phyloP scores from a whole-genome alignment of 2,329 filamentous ascomycete genomes.

The Apiospora arundinis region DNA sequence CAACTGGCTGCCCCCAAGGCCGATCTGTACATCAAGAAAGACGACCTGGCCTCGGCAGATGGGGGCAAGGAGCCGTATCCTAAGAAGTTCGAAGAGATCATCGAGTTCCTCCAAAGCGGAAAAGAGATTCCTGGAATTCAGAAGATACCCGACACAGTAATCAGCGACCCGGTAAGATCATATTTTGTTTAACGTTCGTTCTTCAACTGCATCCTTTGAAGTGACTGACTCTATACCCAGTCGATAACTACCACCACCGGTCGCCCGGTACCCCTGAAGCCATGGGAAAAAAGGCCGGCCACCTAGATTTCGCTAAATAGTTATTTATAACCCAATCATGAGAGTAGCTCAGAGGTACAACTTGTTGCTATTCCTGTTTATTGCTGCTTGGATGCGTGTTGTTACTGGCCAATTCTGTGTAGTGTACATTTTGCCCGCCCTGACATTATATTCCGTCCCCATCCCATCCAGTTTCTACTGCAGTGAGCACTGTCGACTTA shows the following conservation, averaged over 20 bases:
- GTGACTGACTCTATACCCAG: not conserved
- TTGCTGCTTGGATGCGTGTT: not conserved
- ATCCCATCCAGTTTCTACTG: not conserved
- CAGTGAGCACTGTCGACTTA: not conserved
- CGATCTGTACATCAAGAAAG: slow-evolving; percentile 38
- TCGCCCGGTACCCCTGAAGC: slow-evolving; percentile 25
- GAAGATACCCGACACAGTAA: slow-evolving; percentile 73
- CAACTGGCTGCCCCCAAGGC: slow-evolving; percentile 40
- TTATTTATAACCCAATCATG: not conserved
- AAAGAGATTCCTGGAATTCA: slow-evolving; percentile 77
- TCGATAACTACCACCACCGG: slow-evolving; percentile 26
- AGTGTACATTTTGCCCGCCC: not conserved
- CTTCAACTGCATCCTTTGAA: not conserved
- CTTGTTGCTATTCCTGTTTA: too few species aligned
- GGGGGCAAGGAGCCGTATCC: slow-evolving; percentile 64
- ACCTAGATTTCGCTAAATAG: not conserved
- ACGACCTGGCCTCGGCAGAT: slow-evolving; percentile 25
- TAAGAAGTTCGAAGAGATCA: slow-evolving; percentile 75
- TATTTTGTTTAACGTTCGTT: not conserved
- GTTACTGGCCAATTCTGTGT: not conserved
- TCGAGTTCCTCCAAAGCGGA: slow-evolving; percentile 74
- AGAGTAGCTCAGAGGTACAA: not conserved
- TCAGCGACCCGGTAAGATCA: slow-evolving; percentile 58
- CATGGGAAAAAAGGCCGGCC: slow-evolving; percentile 24
- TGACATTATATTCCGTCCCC: not conserved